Percentiles rank a stretch among this genome's conserved stretches.
Conservation (phyloP, 2,329 filamentous ascomycete genomes). For the Chrysosporium keratinophilum region DNA sequence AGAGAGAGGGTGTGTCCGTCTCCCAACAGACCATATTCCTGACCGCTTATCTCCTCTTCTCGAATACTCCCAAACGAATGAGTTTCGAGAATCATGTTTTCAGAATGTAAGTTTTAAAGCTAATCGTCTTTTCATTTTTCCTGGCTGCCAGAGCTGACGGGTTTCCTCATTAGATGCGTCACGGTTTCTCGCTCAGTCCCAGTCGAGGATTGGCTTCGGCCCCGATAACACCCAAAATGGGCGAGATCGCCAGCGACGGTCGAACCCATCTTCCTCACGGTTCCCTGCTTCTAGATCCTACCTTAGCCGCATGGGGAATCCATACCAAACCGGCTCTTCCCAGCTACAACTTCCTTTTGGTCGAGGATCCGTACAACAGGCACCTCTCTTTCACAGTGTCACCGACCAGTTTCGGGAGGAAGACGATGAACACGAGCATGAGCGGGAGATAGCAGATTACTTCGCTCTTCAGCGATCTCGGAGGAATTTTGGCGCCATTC, state of each 20-base stretch:
- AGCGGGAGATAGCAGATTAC: conserved; percentile 85
- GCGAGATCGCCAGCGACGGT: conserved; percentile 40
- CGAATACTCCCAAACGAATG: neutral
- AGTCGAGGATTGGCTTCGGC: conserved; percentile 75
- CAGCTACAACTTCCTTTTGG: conserved; percentile 71
- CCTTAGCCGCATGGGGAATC: conserved; percentile 54
- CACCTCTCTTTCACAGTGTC: conserved; percentile 88
- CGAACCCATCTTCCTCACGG: conserved; percentile 37
- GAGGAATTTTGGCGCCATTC: conserved; percentile 73
- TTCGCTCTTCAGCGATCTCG: conserved; percentile 85
- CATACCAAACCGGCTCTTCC: conserved; percentile 63
- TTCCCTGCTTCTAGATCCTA: conserved; percentile 42
- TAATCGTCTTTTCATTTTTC: neutral
- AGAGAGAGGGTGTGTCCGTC: neutral
- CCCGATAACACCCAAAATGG: conserved; percentile 43
- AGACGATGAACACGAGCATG: conserved; percentile 83
- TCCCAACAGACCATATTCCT: neutral
- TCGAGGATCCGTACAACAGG: conserved; percentile 58
- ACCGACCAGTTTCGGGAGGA: conserved; percentile 85
- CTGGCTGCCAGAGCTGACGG: neutral
- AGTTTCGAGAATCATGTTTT: conserved; percentile 15
- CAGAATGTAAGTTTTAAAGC: conserved; percentile 16
- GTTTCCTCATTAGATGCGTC: conserved; percentile 65
- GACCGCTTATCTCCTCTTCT: conserved; percentile 2
- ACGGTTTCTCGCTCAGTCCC: conserved; percentile 89